These are phyloP conservation scores for Psilocybe tampanensis DNA, from an alignment of 768 basidiomycete genomes.

Conservation along the genomic window DNA sequence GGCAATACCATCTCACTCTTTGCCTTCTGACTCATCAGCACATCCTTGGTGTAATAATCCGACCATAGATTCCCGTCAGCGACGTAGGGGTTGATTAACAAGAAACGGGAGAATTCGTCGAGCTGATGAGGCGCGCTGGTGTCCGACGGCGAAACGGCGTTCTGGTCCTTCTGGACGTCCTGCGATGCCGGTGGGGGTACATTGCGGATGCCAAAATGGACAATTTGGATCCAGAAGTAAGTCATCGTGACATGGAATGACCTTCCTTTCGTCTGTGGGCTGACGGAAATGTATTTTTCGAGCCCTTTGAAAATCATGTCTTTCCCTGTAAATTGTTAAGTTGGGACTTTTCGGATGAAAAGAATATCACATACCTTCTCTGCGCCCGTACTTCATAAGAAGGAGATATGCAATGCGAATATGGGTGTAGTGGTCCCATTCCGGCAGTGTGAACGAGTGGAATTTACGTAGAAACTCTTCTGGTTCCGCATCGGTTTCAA, in stretches of 20 bases:
- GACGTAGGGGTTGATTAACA: conserved; percentile 42
- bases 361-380: conserved; percentile 34
- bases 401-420: conserved; percentile 46
- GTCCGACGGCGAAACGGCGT: too few relatives aligned
- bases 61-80: conserved; percentile 42
- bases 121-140: background rate
- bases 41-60: conserved; percentile 45
- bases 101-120: conserved; percentile 37
- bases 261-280: conserved; percentile 35
- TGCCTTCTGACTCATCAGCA: conserved; percentile 44
- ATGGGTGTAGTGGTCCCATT: conserved; percentile 54
- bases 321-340: conserved; percentile 34
- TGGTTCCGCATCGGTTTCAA: conserved; percentile 27
- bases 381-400: conserved; percentile 40
- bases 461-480: conserved; percentile 39
- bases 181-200: conserved; percentile 23
- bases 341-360: background rate
- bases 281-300: conserved; percentile 38
- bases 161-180: background rate
- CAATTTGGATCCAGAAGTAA: conserved; percentile 53
- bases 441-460: conserved; percentile 31
- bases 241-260: conserved; percentile 51
- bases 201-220: conserved; percentile 47
- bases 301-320: conserved; percentile 46
- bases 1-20: conserved; percentile 45